Conservation (phyloP, 306 rosid species). For the Cucurbita pepo region DNA sequence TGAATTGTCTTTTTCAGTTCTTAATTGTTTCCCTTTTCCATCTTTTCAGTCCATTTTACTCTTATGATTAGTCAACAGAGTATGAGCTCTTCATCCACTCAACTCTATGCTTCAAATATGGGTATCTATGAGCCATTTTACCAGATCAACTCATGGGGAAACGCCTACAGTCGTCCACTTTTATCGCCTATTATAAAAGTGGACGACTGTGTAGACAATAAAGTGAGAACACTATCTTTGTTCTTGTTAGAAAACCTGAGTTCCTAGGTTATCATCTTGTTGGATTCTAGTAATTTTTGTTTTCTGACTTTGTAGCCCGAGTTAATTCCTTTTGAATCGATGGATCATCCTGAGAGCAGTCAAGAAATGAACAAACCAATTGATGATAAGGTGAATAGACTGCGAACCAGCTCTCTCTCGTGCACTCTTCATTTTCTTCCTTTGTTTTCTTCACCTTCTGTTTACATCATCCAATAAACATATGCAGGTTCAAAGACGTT, state of each 20-base stretch:
- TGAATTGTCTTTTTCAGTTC: conserved; percentile 2
- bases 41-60: conserved; percentile 1
- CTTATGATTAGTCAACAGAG: conserved; percentile 10
- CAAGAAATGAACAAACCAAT: conserved; percentile 33
- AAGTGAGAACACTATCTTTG: conserved; percentile 21
- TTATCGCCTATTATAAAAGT: conserved; percentile 33
- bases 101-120: conserved; percentile 38
- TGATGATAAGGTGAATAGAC: conserved; percentile 48
- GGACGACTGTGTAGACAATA: conserved; percentile 28
- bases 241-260: neutral
- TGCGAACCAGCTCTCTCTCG: neutral
- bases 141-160: conserved; percentile 64
- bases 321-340: conserved; percentile 34
- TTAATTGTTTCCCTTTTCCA: neutral
- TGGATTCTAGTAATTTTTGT: conserved; percentile 8
- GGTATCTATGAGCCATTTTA: conserved; percentile 70
- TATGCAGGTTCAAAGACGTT: conserved; percentile 41
- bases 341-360: conserved; percentile 31
- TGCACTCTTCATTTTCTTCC: neutral
- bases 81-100: conserved; percentile 52
- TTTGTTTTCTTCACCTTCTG: neutral
- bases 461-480: conserved; percentile 2
- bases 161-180: conserved; percentile 34
- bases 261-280: conserved; percentile 2
- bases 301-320: conserved; percentile 32